Evolutionary conservation across 2,329 filamentous ascomycete species (phyloP).

Genomic region (Cytospora piceicola): DNA sequence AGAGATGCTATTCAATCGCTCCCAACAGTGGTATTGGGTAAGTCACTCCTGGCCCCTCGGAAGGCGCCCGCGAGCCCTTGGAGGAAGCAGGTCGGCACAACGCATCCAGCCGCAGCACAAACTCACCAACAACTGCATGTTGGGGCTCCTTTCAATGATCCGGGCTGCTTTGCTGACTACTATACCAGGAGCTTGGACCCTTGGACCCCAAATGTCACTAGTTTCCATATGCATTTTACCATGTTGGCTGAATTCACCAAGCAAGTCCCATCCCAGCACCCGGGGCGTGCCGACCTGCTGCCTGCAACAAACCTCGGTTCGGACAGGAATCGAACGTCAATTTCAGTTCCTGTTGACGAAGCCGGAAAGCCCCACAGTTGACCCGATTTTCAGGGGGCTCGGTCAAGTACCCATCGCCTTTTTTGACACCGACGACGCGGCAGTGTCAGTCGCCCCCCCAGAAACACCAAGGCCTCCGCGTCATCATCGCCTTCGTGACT

Average conservation of each 20-base stretch:
- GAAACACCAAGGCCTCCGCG: slow-evolving; percentile 6
- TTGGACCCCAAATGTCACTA: not conserved
- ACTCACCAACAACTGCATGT: not conserved
- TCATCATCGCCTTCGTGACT: slow-evolving; percentile 1
- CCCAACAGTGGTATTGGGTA: not conserved
- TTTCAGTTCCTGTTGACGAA: not conserved
- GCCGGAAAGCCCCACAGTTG: not conserved
- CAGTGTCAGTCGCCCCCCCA: not conserved
- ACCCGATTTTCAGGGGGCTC: not conserved
- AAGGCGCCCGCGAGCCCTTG: not conserved
- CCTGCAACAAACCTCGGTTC: not conserved
- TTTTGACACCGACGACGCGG: not conserved
- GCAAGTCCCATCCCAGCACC: not conserved
- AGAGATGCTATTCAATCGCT: not conserved
- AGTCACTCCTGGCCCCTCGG: too few relatives aligned
- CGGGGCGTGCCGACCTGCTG: not conserved
- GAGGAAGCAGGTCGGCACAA: not conserved
- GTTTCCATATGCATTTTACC: not conserved
- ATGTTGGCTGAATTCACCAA: not conserved
- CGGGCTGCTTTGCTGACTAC: too few relatives aligned
- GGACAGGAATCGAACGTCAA: not conserved
- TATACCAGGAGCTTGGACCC: not conserved
- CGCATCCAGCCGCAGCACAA: not conserved
- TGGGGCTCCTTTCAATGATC: not conserved
- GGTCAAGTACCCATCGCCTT: not conserved